Conservation (phyloP, 1,284 basidiomycete species). For the Cutaneotrichosporon arboriforme region DNA sequence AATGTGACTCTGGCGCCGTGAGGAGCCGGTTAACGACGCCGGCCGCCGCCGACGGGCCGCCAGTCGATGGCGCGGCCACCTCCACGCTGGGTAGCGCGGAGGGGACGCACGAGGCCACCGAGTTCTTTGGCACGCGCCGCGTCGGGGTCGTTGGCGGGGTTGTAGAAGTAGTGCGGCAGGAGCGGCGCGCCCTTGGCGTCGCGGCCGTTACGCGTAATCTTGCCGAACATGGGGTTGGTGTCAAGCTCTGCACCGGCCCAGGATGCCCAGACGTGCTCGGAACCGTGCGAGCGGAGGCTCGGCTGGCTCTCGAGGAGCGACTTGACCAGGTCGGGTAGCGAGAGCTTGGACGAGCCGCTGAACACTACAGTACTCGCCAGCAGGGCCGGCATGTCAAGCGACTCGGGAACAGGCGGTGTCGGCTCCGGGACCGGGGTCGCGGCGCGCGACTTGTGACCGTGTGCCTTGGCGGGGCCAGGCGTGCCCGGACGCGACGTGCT, state of each 20-base stretch:
- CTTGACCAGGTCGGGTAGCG: slow-evolving; percentile 46
- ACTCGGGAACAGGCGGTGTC: slow-evolving; percentile 24
- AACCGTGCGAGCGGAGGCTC: slow-evolving; percentile 33
- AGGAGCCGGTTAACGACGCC: slow-evolving; percentile 24
- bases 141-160: slow-evolving; percentile 43
- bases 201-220: slow-evolving; percentile 47
- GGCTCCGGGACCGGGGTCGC: slow-evolving; percentile 5
- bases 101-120: slow-evolving; percentile 46
- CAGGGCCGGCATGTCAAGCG: slow-evolving; percentile 42
- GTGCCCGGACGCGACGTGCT: not conserved
- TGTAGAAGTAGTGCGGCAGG: slow-evolving; percentile 47
- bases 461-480: not conserved
- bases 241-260: slow-evolving; percentile 40
- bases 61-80: slow-evolving; percentile 48
- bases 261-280: slow-evolving; percentile 34
- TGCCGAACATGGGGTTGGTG: slow-evolving; percentile 45
- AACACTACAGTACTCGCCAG: slow-evolving; percentile 48
- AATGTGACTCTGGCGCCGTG: not conserved
- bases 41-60: slow-evolving; percentile 44
- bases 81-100: slow-evolving; percentile 42
- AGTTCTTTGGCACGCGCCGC: slow-evolving; percentile 40
- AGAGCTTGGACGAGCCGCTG: slow-evolving; percentile 45
- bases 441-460: slow-evolving; percentile 6
- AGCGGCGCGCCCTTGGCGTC: slow-evolving; percentile 47
- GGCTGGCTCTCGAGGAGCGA: slow-evolving; percentile 46